Percentiles rank a stretch among this genome's conserved stretches.
phyloP scores from a whole-genome alignment of 176 grass and related monocot species.

The Cocos nucifera region DNA sequence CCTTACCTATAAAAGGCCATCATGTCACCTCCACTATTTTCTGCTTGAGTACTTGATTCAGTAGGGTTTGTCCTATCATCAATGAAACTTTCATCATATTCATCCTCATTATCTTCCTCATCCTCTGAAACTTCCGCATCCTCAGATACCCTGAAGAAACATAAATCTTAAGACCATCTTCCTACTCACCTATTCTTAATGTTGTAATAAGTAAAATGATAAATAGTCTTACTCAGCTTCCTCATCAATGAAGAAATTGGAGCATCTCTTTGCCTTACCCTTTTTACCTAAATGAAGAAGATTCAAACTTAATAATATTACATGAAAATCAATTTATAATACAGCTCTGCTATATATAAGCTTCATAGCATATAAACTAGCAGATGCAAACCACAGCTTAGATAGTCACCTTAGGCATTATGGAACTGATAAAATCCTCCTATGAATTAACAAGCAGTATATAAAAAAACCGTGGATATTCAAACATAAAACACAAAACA shows the following conservation, averaged over 20 bases:
- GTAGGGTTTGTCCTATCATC: constrained; percentile 52
- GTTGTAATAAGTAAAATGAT: neutral
- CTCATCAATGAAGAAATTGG: constrained; percentile 54
- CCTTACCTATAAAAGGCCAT: constrained; percentile 75
- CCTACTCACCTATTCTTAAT: too few relatives aligned
- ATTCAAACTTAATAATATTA: constrained; percentile 9
- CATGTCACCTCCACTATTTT: constrained; percentile 38
- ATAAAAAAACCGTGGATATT: neutral
- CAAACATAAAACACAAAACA: neutral
- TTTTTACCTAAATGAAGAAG: constrained; percentile 38
- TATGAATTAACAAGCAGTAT: constrained; percentile 12
- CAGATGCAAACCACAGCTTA: too few relatives aligned
- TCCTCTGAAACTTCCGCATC: constrained; percentile 74
- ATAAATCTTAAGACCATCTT: too few relatives aligned
- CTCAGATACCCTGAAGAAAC: constrained; percentile 47
- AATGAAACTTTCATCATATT: constrained; percentile 85
- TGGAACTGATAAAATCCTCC: too few relatives aligned
- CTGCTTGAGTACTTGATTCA: constrained; percentile 30
- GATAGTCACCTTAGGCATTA: too few relatives aligned
- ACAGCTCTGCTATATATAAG: too few relatives aligned
- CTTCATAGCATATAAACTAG: too few relatives aligned
- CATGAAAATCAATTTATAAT: too few relatives aligned
- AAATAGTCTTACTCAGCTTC: constrained; percentile 62
- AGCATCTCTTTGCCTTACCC: constrained; percentile 29
- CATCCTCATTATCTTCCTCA: constrained; percentile 48